Conservation (phyloP, 306 rosid genomes). For the Clitoria ternatea region DNA sequence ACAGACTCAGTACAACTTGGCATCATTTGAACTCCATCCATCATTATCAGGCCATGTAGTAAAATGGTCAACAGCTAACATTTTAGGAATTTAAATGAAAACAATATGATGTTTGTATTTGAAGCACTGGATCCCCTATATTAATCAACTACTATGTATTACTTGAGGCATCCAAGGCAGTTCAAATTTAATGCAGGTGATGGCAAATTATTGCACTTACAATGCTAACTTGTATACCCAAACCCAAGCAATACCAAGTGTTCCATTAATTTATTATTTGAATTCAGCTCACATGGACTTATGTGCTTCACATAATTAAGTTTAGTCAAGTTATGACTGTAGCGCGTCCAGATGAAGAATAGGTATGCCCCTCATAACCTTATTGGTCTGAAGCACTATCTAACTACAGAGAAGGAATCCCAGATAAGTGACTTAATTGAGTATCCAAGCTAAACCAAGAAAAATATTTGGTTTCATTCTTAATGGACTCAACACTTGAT, state of each 20-base stretch:
- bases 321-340: background rate
- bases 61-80: background rate
- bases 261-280: slow-evolving; percentile 6
- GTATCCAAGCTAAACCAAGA: background rate
- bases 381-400: background rate
- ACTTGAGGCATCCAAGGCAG: background rate
- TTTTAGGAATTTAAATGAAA: background rate
- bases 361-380: background rate
- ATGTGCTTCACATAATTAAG: background rate
- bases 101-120: background rate
- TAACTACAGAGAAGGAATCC: background rate
- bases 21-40: background rate
- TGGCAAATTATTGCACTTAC: background rate
- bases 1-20: background rate
- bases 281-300: background rate
- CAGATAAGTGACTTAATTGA: background rate
- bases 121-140: background rate
- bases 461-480: background rate
- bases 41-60: background rate
- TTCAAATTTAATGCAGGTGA: background rate
- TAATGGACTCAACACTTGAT: slow-evolving; percentile 8
- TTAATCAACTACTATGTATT: background rate
- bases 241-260: background rate
- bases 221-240: background rate
- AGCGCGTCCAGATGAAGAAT: background rate